Evolutionary conservation across 371 early-diverging fungal species (phyloP).

Genomic region (Mortierella sp.): DNA sequence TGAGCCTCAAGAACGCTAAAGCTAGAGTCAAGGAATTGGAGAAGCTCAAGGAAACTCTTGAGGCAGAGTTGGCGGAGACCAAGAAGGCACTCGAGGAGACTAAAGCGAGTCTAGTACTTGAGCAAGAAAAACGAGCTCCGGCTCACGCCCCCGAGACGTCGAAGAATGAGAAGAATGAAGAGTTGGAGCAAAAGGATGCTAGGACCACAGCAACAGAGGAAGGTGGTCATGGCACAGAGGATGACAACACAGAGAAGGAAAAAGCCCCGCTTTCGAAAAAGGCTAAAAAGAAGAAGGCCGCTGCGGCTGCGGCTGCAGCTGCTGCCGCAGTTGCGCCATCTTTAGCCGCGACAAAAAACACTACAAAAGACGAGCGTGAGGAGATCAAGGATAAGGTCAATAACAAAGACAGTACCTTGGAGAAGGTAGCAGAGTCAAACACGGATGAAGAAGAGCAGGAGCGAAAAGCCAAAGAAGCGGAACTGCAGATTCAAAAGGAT

Average conservation of each 20-base stretch:
- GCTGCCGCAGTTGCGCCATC: constrained; percentile 15
- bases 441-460: constrained; percentile 11
- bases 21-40: constrained; percentile 23
- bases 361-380: not conserved
- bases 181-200: not conserved
- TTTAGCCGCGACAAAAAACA: not conserved
- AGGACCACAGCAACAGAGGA: not conserved
- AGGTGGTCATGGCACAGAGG: constrained; percentile 16
- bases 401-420: not conserved
- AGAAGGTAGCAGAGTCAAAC: not conserved
- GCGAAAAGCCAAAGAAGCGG: constrained; percentile 5
- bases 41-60: constrained; percentile 13
- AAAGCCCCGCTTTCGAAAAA: constrained; percentile 43
- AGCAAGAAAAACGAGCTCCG: constrained; percentile 5
- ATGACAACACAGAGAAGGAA: constrained; percentile 12
- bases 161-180: constrained; percentile 1
- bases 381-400: not conserved
- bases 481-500: constrained; percentile 8
- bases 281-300: constrained; percentile 35
- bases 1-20: constrained; percentile 19
- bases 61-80: constrained; percentile 25
- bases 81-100: constrained; percentile 14
- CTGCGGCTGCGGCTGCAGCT: constrained; percentile 27
- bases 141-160: too few species aligned
- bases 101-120: not conserved